Evolutionary conservation across 495 filamentous ascomycete genomes (phyloP), one percentile per base, ranked within the genome.

Genomic region (Geoglossum glabrum): DNA sequence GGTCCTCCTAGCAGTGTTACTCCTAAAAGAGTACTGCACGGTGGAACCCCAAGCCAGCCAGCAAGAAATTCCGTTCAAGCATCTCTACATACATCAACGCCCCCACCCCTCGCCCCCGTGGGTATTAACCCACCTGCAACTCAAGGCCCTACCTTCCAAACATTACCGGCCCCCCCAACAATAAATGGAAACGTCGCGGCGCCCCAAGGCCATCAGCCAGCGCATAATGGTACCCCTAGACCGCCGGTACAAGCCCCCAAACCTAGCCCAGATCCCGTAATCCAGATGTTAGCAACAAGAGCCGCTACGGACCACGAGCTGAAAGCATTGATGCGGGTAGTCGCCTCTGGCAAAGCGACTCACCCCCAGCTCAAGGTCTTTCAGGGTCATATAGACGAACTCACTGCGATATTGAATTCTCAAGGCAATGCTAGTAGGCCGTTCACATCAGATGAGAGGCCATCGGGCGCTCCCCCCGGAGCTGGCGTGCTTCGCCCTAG

Each of bases 311-410:
- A 99, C 66, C 82, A 85, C 1, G 78, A 88, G 51, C 74, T 99
- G n/a, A 90, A 95, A 63, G 81, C 82, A n/a, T 75, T 99, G 11
- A 99, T 99, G 93, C 84, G 87, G 64, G 81, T 90, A 13, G 93
- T 99, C 9, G 93, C 93, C 4, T 82, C 84, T 26, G 92, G 89
- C 23, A 80, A 87, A 58, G 93, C 93, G 1, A 77, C 79, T 1
- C 78, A 79, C 54, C 76, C 83, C 33, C 87, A 97, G 62, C 75
- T 99, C 15, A 83, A 83, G 58, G 77, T 81, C 59, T 99, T 99
- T 65, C 93, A 99, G 66, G 73, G 76, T 51, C 90, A 97, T 56
- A 97, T 99, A 60, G 86, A 95, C 64, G 84, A 89, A 55, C 80
- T 99, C 33, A 90, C 87, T 43, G 76, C 71, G 0, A 76, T 81